These are phyloP conservation scores for Penicillium cinerascens DNA, from an alignment of 495 filamentous ascomycete species.

Conservation along the genomic window DNA sequence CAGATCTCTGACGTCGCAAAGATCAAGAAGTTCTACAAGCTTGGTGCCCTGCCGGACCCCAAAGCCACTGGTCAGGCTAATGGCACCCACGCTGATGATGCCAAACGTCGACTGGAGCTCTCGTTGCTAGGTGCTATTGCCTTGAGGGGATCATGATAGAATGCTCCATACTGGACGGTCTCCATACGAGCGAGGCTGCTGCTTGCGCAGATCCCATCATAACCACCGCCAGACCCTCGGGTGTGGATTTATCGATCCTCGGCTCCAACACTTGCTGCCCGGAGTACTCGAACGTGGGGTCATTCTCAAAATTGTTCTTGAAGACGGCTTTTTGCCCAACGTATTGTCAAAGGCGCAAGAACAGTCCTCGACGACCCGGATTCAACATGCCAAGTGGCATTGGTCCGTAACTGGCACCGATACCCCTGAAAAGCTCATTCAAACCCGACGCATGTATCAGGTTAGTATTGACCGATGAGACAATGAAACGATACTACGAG, in stretches of 20 bases:
- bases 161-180: neutral
- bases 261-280: neutral
- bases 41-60: conserved; percentile 48
- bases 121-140: conserved; percentile 69
- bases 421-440: neutral
- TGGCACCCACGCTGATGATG: conserved; percentile 22
- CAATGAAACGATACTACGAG: neutral
- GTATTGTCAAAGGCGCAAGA: neutral
- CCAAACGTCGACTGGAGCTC: conserved; percentile 54
- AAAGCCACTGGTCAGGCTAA: conserved; percentile 20
- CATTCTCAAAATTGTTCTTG: neutral
- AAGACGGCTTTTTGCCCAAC: neutral
- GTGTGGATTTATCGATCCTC: neutral
- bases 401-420: neutral
- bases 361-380: neutral
- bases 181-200: neutral
- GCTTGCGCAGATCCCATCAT: neutral
- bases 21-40: conserved; percentile 79
- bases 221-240: neutral
- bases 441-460: neutral
- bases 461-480: neutral
- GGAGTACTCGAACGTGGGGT: neutral
- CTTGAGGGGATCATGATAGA: conserved; percentile 54
- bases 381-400: neutral
- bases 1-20: conserved; percentile 60